Percentiles rank a stretch among this genome's conserved stretches.
Conservation (phyloP, 805 yeast genomes). For the Candida piceae region DNA sequence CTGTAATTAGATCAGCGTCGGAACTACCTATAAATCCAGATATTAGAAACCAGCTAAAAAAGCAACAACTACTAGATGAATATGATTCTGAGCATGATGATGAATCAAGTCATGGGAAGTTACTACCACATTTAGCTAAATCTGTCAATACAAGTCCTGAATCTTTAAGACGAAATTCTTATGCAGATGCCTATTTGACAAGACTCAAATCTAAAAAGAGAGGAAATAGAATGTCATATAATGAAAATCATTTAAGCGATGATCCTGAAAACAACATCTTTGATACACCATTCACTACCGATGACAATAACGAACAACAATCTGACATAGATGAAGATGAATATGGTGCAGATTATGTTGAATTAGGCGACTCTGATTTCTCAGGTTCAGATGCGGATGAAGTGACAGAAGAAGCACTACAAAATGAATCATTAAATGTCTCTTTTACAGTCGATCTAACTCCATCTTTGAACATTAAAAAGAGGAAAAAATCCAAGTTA, state of each 20-base stretch:
- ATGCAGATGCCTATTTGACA: neutral
- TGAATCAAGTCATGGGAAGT: no score
- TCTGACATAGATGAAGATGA: constrained; percentile 15
- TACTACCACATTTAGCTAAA: no score
- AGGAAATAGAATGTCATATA: constrained; percentile 15
- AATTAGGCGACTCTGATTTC: constrained; percentile 25
- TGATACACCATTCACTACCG: constrained; percentile 2
- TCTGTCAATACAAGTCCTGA: no score
- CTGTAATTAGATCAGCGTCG: constrained; percentile 30
- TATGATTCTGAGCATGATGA: no score
- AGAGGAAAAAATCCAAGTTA: constrained; percentile 21
- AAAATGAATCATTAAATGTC: constrained; percentile 23
- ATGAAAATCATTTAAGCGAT: constrained; percentile 13
- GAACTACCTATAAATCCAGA: neutral
- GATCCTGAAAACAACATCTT: constrained; percentile 14
- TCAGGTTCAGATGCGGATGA: constrained; percentile 18
- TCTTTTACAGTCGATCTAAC: constrained; percentile 26
- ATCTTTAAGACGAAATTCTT: constrained; percentile 1
- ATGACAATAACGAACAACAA: neutral
- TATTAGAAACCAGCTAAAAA: no score
- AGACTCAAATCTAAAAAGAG: neutral
- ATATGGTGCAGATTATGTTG: constrained; percentile 26
- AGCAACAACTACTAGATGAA: no score
- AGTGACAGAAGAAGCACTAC: constrained; percentile 2
- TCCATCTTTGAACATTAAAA: constrained; percentile 23